A percentile compares a stretch with the other conserved stretches of the same genome.
Evolutionary conservation across 1,139 yeast genomes (phyloP).

Genomic region (Saccharomyces hybrid): DNA sequence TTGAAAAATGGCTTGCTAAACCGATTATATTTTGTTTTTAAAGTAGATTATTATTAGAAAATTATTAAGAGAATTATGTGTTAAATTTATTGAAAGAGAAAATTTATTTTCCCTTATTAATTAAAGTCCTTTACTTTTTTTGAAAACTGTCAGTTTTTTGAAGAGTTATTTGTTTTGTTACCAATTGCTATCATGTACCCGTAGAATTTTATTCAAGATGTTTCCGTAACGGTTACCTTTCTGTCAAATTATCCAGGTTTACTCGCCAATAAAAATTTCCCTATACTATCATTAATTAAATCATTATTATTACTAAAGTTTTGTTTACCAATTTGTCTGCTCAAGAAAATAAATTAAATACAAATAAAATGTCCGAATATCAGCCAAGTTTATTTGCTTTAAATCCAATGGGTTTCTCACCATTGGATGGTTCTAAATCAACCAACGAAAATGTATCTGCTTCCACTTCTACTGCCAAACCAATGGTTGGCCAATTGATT

Average conservation of each 20-base stretch:
- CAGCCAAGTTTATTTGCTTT: slow-evolving; percentile 10
- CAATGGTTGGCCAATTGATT: slow-evolving; percentile 39
- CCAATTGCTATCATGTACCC: slow-evolving; percentile 3
- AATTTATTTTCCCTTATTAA: slow-evolving; percentile 3
- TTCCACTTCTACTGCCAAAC: slow-evolving; percentile 12
- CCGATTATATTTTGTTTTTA: slow-evolving; percentile 9
- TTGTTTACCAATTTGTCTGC: slow-evolving; percentile 1
- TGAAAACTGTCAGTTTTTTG: background rate
- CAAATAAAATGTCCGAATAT: slow-evolving; percentile 13
- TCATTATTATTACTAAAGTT: slow-evolving; percentile 3
- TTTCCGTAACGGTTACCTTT: slow-evolving; percentile 10
- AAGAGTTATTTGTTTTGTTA: slow-evolving; percentile 3
- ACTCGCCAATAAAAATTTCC: slow-evolving; percentile 3
- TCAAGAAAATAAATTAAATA: slow-evolving; percentile 2
- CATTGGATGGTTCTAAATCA: slow-evolving; percentile 5
- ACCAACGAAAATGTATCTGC: slow-evolving; percentile 1
- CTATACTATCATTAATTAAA: slow-evolving; percentile 1
- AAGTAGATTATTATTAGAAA: slow-evolving; percentile 8
- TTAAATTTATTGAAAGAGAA: slow-evolving; percentile 1
- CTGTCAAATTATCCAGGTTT: slow-evolving; percentile 8
- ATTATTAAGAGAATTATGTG: slow-evolving; percentile 7
- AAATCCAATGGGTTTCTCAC: slow-evolving; percentile 6
- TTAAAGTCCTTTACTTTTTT: slow-evolving; percentile 1
- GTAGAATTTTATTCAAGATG: slow-evolving; percentile 6
- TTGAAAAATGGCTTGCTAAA: slow-evolving; percentile 21